Evolutionary conservation across 257 asterid species (phyloP).

Genomic region (Linderniella brevidens): DNA sequence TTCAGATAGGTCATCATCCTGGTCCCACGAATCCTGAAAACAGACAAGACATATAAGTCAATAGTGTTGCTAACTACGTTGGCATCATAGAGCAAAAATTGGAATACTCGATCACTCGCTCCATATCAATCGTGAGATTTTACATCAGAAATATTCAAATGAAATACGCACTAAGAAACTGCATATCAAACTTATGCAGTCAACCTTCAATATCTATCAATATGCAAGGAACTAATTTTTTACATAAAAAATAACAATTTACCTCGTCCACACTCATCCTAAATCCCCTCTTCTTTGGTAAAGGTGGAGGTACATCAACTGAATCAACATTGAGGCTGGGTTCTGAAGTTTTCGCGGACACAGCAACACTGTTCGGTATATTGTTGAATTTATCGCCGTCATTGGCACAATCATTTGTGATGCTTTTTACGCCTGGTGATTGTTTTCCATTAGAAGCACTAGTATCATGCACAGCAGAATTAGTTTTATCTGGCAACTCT

Average conservation of each 20-base stretch:
- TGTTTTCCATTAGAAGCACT: constrained; percentile 17
- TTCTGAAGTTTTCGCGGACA: constrained; percentile 13
- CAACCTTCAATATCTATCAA: too few relatives aligned
- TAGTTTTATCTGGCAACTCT: constrained; percentile 23
- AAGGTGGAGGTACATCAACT: constrained; percentile 17
- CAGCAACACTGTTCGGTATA: constrained; percentile 13
- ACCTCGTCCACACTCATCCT: constrained; percentile 77
- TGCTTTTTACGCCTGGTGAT: constrained; percentile 18
- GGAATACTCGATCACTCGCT: neutral
- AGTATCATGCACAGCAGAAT: constrained; percentile 14
- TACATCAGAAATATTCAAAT: too few relatives aligned
- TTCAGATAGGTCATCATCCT: constrained; percentile 32
- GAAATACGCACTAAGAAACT: too few relatives aligned
- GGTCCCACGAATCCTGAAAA: constrained; percentile 34
- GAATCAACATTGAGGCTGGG: constrained; percentile 16
- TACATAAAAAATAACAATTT: constrained; percentile 6
- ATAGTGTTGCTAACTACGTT: neutral
- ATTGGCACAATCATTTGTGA: constrained; percentile 11
- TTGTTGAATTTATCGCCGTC: constrained; percentile 11
- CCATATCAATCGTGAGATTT: too few relatives aligned
- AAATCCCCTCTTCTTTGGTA: constrained; percentile 47
- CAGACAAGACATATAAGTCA: neutral
- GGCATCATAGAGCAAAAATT: neutral
- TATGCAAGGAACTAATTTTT: neutral
- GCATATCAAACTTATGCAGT: neutral